Percentiles rank a stretch among this genome's conserved stretches.
phyloP scores from a whole-genome alignment of 257 asterid species.

The Capsicum rhomboideum region DNA sequence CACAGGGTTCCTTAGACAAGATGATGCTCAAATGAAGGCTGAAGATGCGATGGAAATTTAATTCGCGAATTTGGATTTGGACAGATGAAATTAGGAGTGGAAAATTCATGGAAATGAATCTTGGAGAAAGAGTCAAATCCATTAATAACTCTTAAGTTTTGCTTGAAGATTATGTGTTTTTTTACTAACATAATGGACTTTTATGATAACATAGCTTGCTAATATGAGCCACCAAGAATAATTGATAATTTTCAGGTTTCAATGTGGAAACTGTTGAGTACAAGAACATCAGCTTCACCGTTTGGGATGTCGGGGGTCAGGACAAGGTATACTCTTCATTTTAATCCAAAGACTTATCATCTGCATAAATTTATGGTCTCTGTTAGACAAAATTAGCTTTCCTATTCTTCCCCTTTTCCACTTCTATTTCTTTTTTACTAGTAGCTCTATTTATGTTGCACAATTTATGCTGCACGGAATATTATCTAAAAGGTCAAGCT shows the following conservation, averaged over 20 bases:
- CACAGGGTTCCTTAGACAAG: conserved; percentile 37
- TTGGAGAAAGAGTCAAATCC: conserved; percentile 37
- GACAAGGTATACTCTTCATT: background rate
- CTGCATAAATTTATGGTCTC: background rate
- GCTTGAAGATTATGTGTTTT: conserved; percentile 58
- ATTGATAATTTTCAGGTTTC: background rate
- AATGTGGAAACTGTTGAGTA: conserved; percentile 4
- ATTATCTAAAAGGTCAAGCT: background rate
- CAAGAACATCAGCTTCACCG: conserved; percentile 3
- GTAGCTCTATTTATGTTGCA: background rate
- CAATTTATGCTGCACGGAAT: background rate
- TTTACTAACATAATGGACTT: conserved; percentile 46
- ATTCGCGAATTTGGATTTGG: conserved; percentile 8
- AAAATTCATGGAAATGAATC: conserved; percentile 37
- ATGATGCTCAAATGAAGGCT: conserved; percentile 24
- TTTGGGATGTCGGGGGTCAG: conserved; percentile 7
- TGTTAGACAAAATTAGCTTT: background rate
- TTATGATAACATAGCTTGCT: background rate
- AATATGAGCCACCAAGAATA: background rate
- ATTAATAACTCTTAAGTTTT: conserved; percentile 25
- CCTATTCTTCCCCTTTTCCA: background rate
- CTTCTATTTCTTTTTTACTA: background rate
- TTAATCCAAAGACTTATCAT: background rate
- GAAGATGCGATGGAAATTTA: conserved; percentile 37
- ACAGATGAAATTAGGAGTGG: conserved; percentile 6